A percentile compares a stretch with the other conserved stretches of the same genome.
Evolutionary conservation across 768 basidiomycete genomes (phyloP).

Genomic region (Hygrophorus pudorinus): DNA sequence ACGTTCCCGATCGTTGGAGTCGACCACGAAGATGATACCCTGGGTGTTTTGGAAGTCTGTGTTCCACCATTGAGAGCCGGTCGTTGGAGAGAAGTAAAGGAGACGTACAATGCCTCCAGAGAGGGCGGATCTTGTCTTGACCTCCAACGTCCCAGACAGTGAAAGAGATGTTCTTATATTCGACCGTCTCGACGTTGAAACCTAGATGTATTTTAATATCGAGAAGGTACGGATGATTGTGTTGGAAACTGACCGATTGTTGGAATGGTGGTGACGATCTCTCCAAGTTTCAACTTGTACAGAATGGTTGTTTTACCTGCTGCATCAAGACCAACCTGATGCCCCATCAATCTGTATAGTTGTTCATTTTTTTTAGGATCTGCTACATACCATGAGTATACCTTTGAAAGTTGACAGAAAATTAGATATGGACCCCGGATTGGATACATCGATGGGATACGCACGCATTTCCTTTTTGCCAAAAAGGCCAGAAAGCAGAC

Average conservation of each 20-base stretch:
- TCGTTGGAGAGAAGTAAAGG: constrained; percentile 11
- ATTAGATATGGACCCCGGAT: constrained; percentile 20
- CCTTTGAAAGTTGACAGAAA: constrained; percentile 41
- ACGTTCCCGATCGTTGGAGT: constrained; percentile 99
- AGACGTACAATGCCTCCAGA: constrained; percentile 98
- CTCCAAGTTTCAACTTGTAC: constrained; percentile 99
- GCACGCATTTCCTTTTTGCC: constrained; percentile 99
- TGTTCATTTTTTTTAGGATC: constrained; percentile 2
- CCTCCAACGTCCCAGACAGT: constrained; percentile 99
- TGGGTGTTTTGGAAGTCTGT: constrained; percentile 99
- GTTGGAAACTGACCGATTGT: constrained; percentile 76
- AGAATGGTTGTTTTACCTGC: constrained; percentile 98
- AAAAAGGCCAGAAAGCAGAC: constrained; percentile 74
- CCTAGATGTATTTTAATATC: constrained; percentile 39
- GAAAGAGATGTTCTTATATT: constrained; percentile 99
- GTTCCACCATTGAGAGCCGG: not conserved
- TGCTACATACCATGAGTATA: constrained; percentile 79
- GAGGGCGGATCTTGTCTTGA: constrained; percentile 99
- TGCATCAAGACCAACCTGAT: constrained; percentile 95
- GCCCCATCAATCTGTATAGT: not conserved
- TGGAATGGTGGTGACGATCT: constrained; percentile 99
- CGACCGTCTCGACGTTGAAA: constrained; percentile 99
- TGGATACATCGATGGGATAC: constrained; percentile 28
- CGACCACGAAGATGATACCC: constrained; percentile 99
- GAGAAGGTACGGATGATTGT: constrained; percentile 7